Percentiles rank a stretch among this genome's conserved stretches.
Evolutionary conservation across 495 filamentous ascomycete species (phyloP).

Genomic region (Penicillium lagena): DNA sequence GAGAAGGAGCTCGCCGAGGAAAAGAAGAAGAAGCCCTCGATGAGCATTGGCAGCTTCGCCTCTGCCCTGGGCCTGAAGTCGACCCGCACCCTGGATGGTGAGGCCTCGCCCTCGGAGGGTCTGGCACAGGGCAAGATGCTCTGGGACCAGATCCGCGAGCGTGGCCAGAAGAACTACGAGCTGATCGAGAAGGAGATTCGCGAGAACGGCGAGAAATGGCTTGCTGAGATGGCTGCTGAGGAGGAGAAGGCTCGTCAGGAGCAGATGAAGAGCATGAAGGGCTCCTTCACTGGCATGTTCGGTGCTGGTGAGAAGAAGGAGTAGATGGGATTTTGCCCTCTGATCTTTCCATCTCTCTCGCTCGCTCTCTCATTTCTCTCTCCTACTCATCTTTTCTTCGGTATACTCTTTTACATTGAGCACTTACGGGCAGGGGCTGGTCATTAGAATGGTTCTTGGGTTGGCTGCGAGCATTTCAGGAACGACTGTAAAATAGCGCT

Average conservation of each 20-base stretch:
- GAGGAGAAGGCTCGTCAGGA: constrained; percentile 83
- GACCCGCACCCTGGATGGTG: constrained; percentile 49
- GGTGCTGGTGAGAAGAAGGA: constrained; percentile 31
- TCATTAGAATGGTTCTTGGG: constrained; percentile 22
- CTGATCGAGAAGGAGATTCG: constrained; percentile 80
- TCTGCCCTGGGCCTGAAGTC: constrained; percentile 71
- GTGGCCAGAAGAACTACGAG: constrained; percentile 85
- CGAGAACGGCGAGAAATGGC: constrained; percentile 88
- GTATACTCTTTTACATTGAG: constrained; percentile 5
- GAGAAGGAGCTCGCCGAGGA: constrained; percentile 68
- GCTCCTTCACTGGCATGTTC: constrained; percentile 53
- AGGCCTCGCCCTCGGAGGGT: constrained; percentile 62
- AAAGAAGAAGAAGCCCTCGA: constrained; percentile 52
- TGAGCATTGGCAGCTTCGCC: constrained; percentile 56
- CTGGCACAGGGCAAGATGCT: constrained; percentile 89
- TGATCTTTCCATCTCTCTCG: constrained; percentile 6
- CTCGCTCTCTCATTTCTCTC: not conserved
- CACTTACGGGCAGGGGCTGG: constrained; percentile 17
- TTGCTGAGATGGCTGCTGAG: constrained; percentile 80
- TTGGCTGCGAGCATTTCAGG: constrained; percentile 19
- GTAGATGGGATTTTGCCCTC: not conserved
- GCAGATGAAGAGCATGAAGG: constrained; percentile 82
- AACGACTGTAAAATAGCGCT: constrained; percentile 41
- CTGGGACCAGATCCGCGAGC: constrained; percentile 84
- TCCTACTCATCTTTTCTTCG: constrained; percentile 13